These are phyloP conservation scores for Rubus parviflorus DNA, from an alignment of 306 rosid species.

Conservation along the genomic window DNA sequence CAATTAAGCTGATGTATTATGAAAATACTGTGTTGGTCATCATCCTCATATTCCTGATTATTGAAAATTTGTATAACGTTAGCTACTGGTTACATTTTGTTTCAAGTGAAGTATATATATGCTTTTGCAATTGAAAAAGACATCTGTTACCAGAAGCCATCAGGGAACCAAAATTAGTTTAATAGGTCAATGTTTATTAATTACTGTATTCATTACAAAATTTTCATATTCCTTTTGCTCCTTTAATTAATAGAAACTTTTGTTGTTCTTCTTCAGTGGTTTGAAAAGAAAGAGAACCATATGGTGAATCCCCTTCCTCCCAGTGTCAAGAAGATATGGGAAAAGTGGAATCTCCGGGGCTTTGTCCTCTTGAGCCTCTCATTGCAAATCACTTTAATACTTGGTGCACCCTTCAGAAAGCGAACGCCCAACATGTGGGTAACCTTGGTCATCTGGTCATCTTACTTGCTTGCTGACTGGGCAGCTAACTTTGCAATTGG, in stretches of 20 bases:
- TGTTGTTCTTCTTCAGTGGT: constrained; percentile 1
- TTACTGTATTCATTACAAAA: background rate
- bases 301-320: constrained; percentile 29
- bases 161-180: too few species aligned
- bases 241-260: background rate
- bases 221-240: background rate
- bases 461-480: constrained; percentile 51
- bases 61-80: too few species aligned
- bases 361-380: constrained; percentile 36
- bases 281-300: background rate
- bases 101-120: background rate
- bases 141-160: too few species aligned
- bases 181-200: background rate
- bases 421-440: constrained; percentile 11
- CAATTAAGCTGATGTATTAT: background rate
- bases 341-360: constrained; percentile 43
- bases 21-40: background rate
- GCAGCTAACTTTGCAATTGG: constrained; percentile 41
- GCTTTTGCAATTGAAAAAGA: background rate
- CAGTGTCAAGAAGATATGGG: constrained; percentile 31
- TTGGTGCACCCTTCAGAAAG: constrained; percentile 36
- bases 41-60: background rate
- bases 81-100: too few species aligned
- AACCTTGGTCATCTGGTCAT: constrained; percentile 29
- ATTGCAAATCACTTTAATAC: constrained; percentile 28